Percentiles rank a stretch among this genome's conserved stretches.
Evolutionary conservation across 805 yeast species (phyloP).

Genomic region (Ogataea degrootiae): DNA sequence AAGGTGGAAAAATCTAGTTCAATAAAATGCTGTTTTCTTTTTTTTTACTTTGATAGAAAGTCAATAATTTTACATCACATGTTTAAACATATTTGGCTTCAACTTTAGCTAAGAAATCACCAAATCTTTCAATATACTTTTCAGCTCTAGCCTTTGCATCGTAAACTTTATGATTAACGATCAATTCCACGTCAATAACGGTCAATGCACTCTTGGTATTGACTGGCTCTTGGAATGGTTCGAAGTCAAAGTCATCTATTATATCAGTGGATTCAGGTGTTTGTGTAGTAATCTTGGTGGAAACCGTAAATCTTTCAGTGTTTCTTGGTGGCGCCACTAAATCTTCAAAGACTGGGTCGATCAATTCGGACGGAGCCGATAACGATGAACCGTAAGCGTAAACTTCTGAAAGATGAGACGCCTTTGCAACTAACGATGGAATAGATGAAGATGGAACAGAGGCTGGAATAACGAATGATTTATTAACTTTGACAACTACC

Average conservation of each 20-base stretch:
- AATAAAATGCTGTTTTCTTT: no score
- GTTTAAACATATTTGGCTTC: slow-evolving; percentile 10
- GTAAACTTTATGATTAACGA: slow-evolving; percentile 34
- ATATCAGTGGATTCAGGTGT: slow-evolving; percentile 6
- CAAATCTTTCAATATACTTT: slow-evolving; percentile 23
- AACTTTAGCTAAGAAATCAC: slow-evolving; percentile 17
- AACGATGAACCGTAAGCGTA: slow-evolving; percentile 36
- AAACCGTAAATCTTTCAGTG: slow-evolving; percentile 38
- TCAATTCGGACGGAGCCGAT: slow-evolving; percentile 39
- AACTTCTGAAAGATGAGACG: slow-evolving; percentile 41
- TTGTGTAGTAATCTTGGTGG: slow-evolving; percentile 26
- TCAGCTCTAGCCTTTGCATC: slow-evolving; percentile 46
- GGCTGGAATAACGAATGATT: slow-evolving; percentile 27
- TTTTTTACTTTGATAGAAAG: no score
- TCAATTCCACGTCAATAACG: slow-evolving; percentile 32
- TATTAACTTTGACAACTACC: slow-evolving; percentile 31
- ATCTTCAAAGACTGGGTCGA: slow-evolving; percentile 59
- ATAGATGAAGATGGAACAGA: slow-evolving; percentile 27
- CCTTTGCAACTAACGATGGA: slow-evolving; percentile 35
- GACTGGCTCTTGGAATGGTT: slow-evolving; percentile 17
- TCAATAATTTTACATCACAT: no score
- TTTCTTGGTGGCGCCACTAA: slow-evolving; percentile 42
- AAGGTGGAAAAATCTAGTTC: no score
- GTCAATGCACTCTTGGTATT: slow-evolving; percentile 20
- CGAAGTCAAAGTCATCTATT: slow-evolving; percentile 23